A percentile compares a stretch with the other conserved stretches of the same genome.
Evolutionary conservation across 495 filamentous ascomycete genomes (phyloP).

Genomic region (Aspergillus panamensis): DNA sequence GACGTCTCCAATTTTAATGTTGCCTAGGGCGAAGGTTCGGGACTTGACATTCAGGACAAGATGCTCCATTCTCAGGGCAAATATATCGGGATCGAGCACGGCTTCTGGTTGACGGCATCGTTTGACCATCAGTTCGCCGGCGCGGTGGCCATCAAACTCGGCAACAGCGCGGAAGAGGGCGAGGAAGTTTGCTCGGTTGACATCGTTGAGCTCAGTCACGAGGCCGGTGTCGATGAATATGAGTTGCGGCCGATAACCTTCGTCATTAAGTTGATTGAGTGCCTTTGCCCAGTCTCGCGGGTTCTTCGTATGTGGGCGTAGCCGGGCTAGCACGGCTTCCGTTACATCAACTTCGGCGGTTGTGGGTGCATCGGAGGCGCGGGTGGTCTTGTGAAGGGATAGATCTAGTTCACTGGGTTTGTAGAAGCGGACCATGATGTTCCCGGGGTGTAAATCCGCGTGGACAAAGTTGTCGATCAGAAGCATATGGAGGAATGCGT

Average conservation of each 20-base stretch:
- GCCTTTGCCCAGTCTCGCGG: slow-evolving; percentile 66
- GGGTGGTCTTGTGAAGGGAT: slow-evolving; percentile 50
- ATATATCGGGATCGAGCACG: slow-evolving; percentile 83
- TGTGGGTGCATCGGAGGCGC: slow-evolving; percentile 51
- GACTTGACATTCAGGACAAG: slow-evolving; percentile 86
- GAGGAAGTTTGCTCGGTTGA: slow-evolving; percentile 86
- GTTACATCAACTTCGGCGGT: slow-evolving; percentile 67
- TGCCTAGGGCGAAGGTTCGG: slow-evolving; percentile 85
- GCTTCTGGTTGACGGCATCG: slow-evolving; percentile 86
- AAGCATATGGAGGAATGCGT: slow-evolving; percentile 97
- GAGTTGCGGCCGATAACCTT: slow-evolving; percentile 90
- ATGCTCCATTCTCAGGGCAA: slow-evolving; percentile 95
- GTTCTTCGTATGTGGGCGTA: slow-evolving; percentile 67
- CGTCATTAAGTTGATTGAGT: slow-evolving; percentile 73
- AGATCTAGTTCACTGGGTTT: slow-evolving; percentile 69
- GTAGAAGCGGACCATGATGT: slow-evolving; percentile 99
- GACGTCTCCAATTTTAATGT: slow-evolving; percentile 94
- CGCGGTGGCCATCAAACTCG: slow-evolving; percentile 95
- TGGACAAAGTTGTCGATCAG: slow-evolving; percentile 98
- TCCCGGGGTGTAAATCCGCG: slow-evolving; percentile 96
- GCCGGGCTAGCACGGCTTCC: slow-evolving; percentile 73
- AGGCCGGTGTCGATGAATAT: slow-evolving; percentile 98
- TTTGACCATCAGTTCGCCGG: slow-evolving; percentile 93
- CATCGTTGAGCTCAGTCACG: slow-evolving; percentile 86
- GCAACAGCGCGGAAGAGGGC: slow-evolving; percentile 95